Conservation (phyloP, 345 rosid genomes). For the Eutrema japonicum region DNA sequence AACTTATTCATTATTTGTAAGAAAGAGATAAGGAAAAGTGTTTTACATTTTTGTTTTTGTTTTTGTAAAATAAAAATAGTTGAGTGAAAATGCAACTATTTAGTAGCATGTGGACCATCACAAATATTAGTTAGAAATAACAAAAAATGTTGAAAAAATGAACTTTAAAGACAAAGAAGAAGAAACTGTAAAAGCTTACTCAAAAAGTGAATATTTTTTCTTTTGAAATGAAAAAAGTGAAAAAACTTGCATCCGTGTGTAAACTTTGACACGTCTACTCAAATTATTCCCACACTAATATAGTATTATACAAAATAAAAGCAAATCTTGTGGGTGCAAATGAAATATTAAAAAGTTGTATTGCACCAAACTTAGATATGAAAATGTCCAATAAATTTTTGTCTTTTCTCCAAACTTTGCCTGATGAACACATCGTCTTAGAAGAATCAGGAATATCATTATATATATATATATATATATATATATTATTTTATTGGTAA, state of each 20-base stretch:
- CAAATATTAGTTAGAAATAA: conserved; percentile 14
- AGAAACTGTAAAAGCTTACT: conserved; percentile 37
- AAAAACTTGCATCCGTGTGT: conserved; percentile 30
- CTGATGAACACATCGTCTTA: conserved; percentile 14
- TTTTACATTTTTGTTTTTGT: not conserved
- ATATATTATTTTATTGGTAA: too few relatives aligned
- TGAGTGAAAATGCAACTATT: conserved; percentile 24
- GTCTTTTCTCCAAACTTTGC: conserved; percentile 16
- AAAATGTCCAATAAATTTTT: conserved; percentile 6
- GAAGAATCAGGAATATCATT: conserved; percentile 15
- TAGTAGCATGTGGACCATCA: conserved; percentile 32
- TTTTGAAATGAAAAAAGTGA: not conserved
- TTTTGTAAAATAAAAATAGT: not conserved
- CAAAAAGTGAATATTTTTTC: conserved; percentile 20
- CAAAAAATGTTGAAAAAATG: conserved; percentile 10
- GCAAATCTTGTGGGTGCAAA: not conserved
- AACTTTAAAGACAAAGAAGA: conserved; percentile 36
- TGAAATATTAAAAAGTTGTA: not conserved
- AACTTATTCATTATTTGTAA: not conserved
- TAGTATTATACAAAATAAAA: conserved; percentile 6
- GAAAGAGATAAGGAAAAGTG: conserved; percentile 10
- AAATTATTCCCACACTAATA: conserved; percentile 27
- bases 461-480: too few relatives aligned
- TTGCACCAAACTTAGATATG: conserved; percentile 23
- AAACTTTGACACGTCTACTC: conserved; percentile 36